Conservation (phyloP, 352 stramenopile species). For the Phytophthora idaei region DNA sequence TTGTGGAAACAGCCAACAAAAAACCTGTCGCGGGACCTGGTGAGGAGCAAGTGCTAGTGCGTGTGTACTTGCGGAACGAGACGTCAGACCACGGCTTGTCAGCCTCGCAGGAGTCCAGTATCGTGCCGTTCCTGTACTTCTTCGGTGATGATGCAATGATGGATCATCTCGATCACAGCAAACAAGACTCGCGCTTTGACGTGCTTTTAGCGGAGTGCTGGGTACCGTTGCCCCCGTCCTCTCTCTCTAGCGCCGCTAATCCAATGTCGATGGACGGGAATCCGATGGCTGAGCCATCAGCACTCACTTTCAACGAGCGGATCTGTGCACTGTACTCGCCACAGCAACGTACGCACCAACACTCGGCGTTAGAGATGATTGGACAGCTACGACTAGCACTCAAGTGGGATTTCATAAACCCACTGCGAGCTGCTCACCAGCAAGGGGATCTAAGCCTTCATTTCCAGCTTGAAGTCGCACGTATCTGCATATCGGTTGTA, state of each 20-base stretch:
- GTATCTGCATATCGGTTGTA: conserved; percentile 77
- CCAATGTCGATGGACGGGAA: conserved; percentile 37
- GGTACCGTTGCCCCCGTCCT: conserved; percentile 65
- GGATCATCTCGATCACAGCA: conserved; percentile 87
- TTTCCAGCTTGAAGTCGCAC: conserved; percentile 76
- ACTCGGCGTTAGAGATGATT: conserved; percentile 64
- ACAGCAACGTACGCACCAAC: conserved; percentile 33
- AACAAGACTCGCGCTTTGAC: conserved; percentile 83
- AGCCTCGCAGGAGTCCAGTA: conserved; percentile 79
- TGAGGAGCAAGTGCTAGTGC: conserved; percentile 64
- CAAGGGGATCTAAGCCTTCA: conserved; percentile 65
- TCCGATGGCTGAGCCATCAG: conserved; percentile 31
- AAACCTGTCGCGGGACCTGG: conserved; percentile 18
- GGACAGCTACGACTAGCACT: conserved; percentile 75
- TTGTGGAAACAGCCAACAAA: conserved; percentile 56
- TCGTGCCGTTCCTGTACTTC: conserved; percentile 89
- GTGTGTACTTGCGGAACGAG: conserved; percentile 78
- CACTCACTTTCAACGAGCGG: conserved; percentile 58
- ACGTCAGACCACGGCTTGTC: conserved; percentile 79
- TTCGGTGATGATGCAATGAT: conserved; percentile 88
- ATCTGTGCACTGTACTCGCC: conserved; percentile 75
- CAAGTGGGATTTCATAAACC: conserved; percentile 82
- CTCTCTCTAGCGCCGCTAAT: conserved; percentile 29
- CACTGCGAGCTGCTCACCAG: conserved; percentile 41
- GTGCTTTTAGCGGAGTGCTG: conserved; percentile 79